Evolutionary conservation across 1,139 yeast genomes (phyloP).

Genomic region (Maudiozyma humilis): DNA sequence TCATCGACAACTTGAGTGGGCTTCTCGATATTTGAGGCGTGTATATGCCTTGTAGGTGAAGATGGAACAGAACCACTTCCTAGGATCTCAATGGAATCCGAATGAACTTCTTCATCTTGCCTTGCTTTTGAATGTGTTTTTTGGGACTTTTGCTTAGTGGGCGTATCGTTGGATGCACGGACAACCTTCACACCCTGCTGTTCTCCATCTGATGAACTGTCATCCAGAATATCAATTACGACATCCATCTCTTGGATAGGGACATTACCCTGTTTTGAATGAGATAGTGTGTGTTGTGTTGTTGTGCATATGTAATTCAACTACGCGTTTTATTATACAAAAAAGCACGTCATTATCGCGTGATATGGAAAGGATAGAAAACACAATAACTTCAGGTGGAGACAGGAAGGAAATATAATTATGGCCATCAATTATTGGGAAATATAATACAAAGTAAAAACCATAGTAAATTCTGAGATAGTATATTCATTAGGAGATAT

Average conservation of each 20-base stretch:
- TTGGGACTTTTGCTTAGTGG: not conserved
- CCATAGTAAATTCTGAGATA: too few relatives aligned
- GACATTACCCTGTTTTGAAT: too few relatives aligned
- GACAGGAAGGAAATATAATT: too few relatives aligned
- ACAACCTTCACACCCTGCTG: not conserved
- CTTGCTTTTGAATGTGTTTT: too few relatives aligned
- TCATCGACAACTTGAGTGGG: not conserved
- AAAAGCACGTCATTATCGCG: too few relatives aligned
- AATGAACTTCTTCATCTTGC: not conserved
- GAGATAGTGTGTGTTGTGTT: too few relatives aligned
- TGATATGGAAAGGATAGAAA: too few relatives aligned
- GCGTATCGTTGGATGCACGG: not conserved
- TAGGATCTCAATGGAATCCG: not conserved
- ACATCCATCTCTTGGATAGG: constrained; percentile 1
- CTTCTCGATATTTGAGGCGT: not conserved
- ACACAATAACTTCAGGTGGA: too few relatives aligned
- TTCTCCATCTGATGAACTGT: not conserved
- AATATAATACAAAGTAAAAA: too few relatives aligned
- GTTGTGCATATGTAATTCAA: too few relatives aligned
- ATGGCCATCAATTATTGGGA: too few relatives aligned
- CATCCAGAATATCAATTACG: constrained; percentile 5
- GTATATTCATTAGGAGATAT: too few relatives aligned
- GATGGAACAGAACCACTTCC: not conserved
- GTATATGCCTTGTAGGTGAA: not conserved
- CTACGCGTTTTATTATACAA: not conserved